A percentile compares a stretch with the other conserved stretches of the same genome.
These are phyloP conservation scores for Pogostemon cablin DNA, from an alignment of 257 asterid species.

Conservation along the genomic window DNA sequence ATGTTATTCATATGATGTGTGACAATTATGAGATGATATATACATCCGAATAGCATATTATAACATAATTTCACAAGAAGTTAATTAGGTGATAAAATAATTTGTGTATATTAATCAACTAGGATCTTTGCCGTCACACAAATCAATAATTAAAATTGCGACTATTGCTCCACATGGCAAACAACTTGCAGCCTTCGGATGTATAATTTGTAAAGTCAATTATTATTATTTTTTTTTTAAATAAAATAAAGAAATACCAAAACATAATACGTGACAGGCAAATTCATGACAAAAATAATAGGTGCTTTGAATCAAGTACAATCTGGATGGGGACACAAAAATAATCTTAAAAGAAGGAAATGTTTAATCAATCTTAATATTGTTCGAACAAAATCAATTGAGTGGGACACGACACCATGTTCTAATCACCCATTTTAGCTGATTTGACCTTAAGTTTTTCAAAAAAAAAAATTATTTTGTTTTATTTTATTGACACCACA, in stretches of 20 bases:
- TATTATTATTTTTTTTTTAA: not conserved
- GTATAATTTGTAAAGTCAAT: conserved; percentile 10
- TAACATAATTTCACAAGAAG: too few relatives aligned
- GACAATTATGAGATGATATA: too few relatives aligned
- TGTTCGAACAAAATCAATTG: conserved; percentile 37
- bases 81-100: not conserved
- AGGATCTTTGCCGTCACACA: conserved; percentile 9
- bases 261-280: conserved; percentile 14
- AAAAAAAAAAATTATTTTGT: not conserved
- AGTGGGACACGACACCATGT: conserved; percentile 42
- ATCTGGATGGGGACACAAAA: conserved; percentile 27
- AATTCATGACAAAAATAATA: conserved; percentile 25
- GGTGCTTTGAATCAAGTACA: conserved; percentile 29
- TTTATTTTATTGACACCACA: not conserved
- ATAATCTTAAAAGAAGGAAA: not conserved
- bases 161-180: conserved; percentile 29
- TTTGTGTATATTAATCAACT: not conserved
- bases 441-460: conserved; percentile 29
- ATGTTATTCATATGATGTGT: too few relatives aligned
- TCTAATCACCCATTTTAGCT: conserved; percentile 21
- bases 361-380: conserved; percentile 29
- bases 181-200: not conserved
- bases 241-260: not conserved
- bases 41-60: too few relatives aligned
- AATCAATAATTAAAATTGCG: not conserved